Evolutionary conservation across 2,329 filamentous ascomycete species (phyloP).

Genomic region (Chalara sp.): DNA sequence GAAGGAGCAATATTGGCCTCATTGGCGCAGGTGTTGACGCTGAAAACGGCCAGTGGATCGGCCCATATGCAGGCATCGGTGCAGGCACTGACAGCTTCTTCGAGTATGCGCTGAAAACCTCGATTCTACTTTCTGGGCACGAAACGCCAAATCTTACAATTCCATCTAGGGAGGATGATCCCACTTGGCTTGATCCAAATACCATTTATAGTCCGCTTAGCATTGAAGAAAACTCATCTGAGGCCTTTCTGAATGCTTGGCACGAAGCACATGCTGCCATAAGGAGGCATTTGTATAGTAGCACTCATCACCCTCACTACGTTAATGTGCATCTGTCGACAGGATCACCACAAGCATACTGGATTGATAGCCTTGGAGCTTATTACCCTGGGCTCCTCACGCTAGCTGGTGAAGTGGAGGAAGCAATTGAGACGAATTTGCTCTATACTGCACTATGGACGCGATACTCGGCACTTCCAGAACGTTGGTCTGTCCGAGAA

Average conservation of each 20-base stretch:
- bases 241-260: slow-evolving; percentile 78
- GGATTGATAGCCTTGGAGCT: slow-evolving; percentile 93
- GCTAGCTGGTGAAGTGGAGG: slow-evolving; percentile 81
- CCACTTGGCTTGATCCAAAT: slow-evolving; percentile 56
- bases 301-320: slow-evolving; percentile 83
- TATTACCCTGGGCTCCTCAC: slow-evolving; percentile 89
- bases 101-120: slow-evolving; percentile 92
- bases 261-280: slow-evolving; percentile 80
- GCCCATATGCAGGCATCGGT: slow-evolving; percentile 85
- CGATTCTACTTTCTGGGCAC: slow-evolving; percentile 80
- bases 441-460: slow-evolving; percentile 93
- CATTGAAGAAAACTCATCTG: slow-evolving; percentile 62
- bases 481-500: slow-evolving; percentile 84
- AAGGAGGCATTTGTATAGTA: slow-evolving; percentile 83
- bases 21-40: slow-evolving; percentile 90
- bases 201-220: slow-evolving; percentile 51
- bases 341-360: slow-evolving; percentile 81
- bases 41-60: slow-evolving; percentile 84
- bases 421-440: slow-evolving; percentile 83
- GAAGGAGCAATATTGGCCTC: slow-evolving; percentile 77
- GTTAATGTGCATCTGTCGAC: slow-evolving; percentile 84
- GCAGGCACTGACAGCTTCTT: slow-evolving; percentile 98
- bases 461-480: slow-evolving; percentile 85
- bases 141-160: slow-evolving; percentile 44
- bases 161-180: slow-evolving; percentile 16